A percentile compares a stretch with the other conserved stretches of the same genome.
These are phyloP conservation scores for Podaxis sp. DNA, from an alignment of 768 basidiomycete species.

Conservation along the genomic window DNA sequence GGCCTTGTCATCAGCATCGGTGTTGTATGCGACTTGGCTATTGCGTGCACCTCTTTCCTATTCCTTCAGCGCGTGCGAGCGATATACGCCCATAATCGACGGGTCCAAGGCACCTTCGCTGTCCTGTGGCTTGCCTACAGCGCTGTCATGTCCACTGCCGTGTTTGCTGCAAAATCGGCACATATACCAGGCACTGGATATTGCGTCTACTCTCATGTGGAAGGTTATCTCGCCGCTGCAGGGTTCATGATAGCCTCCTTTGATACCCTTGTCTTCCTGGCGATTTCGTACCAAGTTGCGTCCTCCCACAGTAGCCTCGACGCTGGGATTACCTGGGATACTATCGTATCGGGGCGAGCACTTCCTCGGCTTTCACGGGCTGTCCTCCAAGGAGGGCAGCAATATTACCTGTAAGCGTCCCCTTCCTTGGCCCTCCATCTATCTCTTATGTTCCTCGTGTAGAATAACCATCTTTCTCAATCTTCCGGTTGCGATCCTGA, in stretches of 20 bases:
- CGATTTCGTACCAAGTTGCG: conserved; percentile 29
- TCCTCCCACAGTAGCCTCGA: conserved; percentile 15
- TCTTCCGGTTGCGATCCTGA: background rate
- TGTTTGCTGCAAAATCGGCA: conserved; percentile 22
- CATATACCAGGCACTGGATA: conserved; percentile 31
- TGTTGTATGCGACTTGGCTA: background rate
- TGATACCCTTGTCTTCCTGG: conserved; percentile 34
- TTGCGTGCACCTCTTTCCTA: conserved; percentile 23
- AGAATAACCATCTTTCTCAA: conserved; percentile 2
- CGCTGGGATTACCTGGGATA: conserved; percentile 12
- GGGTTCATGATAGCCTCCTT: conserved; percentile 25
- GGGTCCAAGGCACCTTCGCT: conserved; percentile 25
- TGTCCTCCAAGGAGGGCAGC: conserved; percentile 30
- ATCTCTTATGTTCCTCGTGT: background rate
- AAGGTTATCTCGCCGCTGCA: conserved; percentile 24
- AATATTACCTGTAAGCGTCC: conserved; percentile 31
- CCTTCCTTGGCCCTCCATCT: background rate
- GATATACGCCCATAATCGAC: conserved; percentile 25
- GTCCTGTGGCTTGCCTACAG: conserved; percentile 28
- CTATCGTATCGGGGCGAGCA: conserved; percentile 20
- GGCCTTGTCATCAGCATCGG: background rate
- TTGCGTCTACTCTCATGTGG: conserved; percentile 27
- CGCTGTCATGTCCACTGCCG: conserved; percentile 22
- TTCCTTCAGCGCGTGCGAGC: conserved; percentile 33
- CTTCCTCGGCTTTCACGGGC: conserved; percentile 26